Evolutionary conservation across 345 rosid species (phyloP), one percentile per base, ranked within the genome.

Genomic region (Streptanthus diversifolius): DNA sequence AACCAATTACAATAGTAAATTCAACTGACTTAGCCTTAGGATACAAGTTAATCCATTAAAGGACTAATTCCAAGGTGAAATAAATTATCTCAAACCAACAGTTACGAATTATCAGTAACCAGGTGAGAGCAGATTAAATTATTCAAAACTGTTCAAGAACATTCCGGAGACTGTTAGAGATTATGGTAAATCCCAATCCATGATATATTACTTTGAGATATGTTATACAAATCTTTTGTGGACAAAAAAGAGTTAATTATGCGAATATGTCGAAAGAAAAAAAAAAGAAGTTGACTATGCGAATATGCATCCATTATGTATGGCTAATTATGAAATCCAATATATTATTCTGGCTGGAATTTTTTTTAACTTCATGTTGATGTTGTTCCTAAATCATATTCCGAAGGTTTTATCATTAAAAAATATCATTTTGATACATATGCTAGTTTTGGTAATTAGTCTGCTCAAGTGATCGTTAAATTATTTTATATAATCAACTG

Each of bases 401-500:
- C n/a, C 3, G 6, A 24, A 40, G 21, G 10, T 25, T 25, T 25
- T 25, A 25, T 25, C 27, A 25, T 25, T n/a, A n/a, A 25, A 25
- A 25, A 3, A 4, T 25, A 25, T 25, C 56, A 32, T 69, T 25
- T 45, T 57, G 66, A 43, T 33, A 36, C 55, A 43, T 30, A 47
- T 22, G 55, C 6, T 14, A 25, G 7, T 27, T 27, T 61, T 37
- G 22, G 13, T 62, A 40, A 63, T 30, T 63, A 54, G n/a, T 51
- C 22, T 49, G 40, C 35, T 24, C 32, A 44, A 63, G 13, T 73
- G 36, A 71, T 59, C 30, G 18, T 25, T 36, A 72, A 54, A 29
- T 52, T 19, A 29, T 29, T 29, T 13, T n/a, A 60, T 8, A 27
- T 49, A 30, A 60, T 58, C 21, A 74, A 59, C 25, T 6, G 67